Base-by-base conservation (phyloP, 2,329 filamentous ascomycete species). In the Cladophialophora chaetospira region DNA sequence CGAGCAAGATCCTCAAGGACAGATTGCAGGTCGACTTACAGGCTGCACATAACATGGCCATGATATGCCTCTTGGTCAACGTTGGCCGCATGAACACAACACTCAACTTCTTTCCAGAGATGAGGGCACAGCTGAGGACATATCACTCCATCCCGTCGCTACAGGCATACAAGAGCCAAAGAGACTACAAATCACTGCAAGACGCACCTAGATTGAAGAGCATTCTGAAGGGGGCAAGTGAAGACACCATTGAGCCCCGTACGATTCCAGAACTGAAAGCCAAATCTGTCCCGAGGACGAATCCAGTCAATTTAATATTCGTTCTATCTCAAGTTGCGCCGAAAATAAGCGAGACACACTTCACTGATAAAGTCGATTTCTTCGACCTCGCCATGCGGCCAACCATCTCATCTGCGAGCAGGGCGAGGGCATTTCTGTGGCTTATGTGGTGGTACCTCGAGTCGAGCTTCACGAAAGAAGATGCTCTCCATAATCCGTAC, bases 381-480 rank as follows among this genome's bases (percentile, higher is more conserved):
- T 96, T 97, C 72, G 94, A 99, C 68, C 82, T 99, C 13, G 88
- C 99, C 66, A 97, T 97, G 92, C 87, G 90, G 69, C 87, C 87
- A 1, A 88, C 89, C 21, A 82, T 91, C 59, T 90, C 87, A 55
- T 97, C 92, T 72, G 76, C 80, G 64, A 96, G 90, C 60, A 84
- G 94, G 61, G 92, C 94, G 1, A 86, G 79, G 42, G 93, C 93
- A 0, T 99, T 99, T 66, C 76, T 99, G 17, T 99, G 94, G 94
- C 79, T 99, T 62, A 95, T 99, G 86, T 99, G 94, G 94, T 97
- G 94, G 79, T 97, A 99, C 69, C 82, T 99, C 15, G 94, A 99
- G 71, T 96, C 92, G 25, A 53, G 62, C 31, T 97, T 97, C 65
- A 89, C 89, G 0, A 85, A 88, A 65, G 89, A 96, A 67, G 91